Base-by-base conservation (phyloP, 176 grass and related monocot species). In the Calamus simplicifolius region DNA sequence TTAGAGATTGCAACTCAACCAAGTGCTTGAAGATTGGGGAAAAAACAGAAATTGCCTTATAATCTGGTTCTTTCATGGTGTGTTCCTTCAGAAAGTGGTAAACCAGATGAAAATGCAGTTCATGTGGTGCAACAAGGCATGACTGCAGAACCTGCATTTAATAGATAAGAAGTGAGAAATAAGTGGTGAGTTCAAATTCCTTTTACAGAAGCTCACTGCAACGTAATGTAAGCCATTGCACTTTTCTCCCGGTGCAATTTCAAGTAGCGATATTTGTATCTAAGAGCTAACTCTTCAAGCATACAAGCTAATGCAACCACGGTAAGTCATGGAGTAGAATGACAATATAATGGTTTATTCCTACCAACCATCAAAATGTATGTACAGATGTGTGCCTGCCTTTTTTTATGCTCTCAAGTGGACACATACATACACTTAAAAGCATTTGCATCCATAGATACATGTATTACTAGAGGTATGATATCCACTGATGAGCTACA, bases 61-160 rank as follows among this genome's bases (percentile, higher is more conserved):
- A 88, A 73, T 97, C 75, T 43, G 76, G 69, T 79, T 97, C 92
- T 54, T 71, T 80, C 43, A 80, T 64, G 64, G 88, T 82, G 79
- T 97, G 92, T 66, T 90, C 83, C 60, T 62, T 78, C 57, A 97
- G 58, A 69, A 91, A 57, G 48, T 18, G 49, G 82, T 97, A 75
- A 48, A 91, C 86, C 75, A 80, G 72, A 75, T 90, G 87, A 80
- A 88, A 97, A 63, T 97, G 86, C 27, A 85, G 75, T 55, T 97
- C 87, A 67, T 91, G 92, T n/a, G 84, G 84, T 18, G 73, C 77
- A 52, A 85, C 53, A 18, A 85, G 61, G 73, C 54, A 90, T 17
- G 60, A 85, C 70, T 90, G 92, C 16, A 80, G 64, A 52, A 97
- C 81, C 92, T 96, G 74, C 67, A 61, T 19, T 56, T 51, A 69